Conservation (phyloP, 768 basidiomycete genomes). For the Boletus rubropictus region DNA sequence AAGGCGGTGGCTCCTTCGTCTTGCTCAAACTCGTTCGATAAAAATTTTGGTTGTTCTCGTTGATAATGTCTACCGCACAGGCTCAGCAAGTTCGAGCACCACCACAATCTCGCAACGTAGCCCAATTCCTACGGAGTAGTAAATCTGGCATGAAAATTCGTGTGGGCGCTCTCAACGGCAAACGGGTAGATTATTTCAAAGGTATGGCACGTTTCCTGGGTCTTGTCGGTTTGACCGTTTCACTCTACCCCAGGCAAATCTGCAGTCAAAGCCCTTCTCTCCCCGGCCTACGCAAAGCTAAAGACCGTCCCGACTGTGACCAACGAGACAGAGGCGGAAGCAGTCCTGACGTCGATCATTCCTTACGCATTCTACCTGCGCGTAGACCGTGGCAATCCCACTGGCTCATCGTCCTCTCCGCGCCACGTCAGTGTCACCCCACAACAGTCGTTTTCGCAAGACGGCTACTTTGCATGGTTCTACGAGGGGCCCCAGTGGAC, state of each 20-base stretch:
- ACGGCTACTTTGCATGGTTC: slow-evolving; percentile 95
- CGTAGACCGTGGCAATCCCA: slow-evolving; percentile 64
- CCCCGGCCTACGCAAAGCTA: slow-evolving; percentile 86
- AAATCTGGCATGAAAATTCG: slow-evolving; percentile 84
- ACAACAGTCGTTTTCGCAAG: slow-evolving; percentile 70
- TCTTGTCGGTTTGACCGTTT: background rate
- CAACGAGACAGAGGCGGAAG: slow-evolving; percentile 68
- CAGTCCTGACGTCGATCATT: slow-evolving; percentile 63
- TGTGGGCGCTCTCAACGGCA: slow-evolving; percentile 88
- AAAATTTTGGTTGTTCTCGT: background rate
- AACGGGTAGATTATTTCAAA: slow-evolving; percentile 97
- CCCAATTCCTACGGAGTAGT: slow-evolving; percentile 81
- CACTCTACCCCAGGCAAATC: slow-evolving; percentile 63
- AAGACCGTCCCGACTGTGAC: slow-evolving; percentile 73
- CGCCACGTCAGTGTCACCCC: slow-evolving; percentile 70
- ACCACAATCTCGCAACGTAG: slow-evolving; percentile 72
- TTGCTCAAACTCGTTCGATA: background rate
- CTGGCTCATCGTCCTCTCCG: slow-evolving; percentile 52
- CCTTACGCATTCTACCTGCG: slow-evolving; percentile 90
- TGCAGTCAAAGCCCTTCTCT: slow-evolving; percentile 85
- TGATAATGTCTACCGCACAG: slow-evolving; percentile 44
- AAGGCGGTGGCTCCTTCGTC: background rate
- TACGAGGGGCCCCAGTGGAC: slow-evolving; percentile 92
- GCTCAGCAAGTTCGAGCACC: slow-evolving; percentile 73
- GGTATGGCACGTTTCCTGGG: slow-evolving; percentile 44